A percentile compares a stretch with the other conserved stretches of the same genome.
Evolutionary conservation across 176 grass and related monocot genomes (phyloP).

Genomic region (Raddia guianensis): DNA sequence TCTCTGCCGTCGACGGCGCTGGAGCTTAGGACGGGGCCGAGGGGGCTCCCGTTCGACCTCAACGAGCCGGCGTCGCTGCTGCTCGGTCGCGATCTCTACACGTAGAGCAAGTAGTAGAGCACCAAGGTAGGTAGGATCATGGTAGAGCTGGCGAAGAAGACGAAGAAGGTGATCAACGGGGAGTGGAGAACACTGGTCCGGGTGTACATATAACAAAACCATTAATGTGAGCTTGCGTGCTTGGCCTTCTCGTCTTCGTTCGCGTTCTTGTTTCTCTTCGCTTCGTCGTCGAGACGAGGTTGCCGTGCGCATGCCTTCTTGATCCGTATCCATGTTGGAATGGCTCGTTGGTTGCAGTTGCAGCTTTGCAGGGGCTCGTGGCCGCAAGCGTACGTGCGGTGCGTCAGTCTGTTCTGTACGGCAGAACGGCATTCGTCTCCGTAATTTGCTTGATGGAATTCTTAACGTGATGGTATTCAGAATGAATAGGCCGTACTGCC

Average conservation of each 20-base stretch:
- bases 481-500: neutral
- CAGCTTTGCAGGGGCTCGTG: neutral
- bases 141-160: neutral
- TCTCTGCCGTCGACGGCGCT: constrained; percentile 74
- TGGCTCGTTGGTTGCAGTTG: neutral
- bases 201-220: constrained; percentile 42
- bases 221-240: constrained; percentile 36
- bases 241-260: neutral
- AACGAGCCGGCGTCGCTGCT: constrained; percentile 76
- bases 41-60: constrained; percentile 76
- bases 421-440: neutral
- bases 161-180: neutral
- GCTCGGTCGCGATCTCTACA: constrained; percentile 35
- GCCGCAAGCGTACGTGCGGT: neutral
- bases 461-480: neutral
- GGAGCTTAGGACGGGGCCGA: constrained; percentile 60
- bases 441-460: neutral
- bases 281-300: neutral
- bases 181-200: constrained; percentile 7
- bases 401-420: neutral
- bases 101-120: neutral
- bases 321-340: too few species aligned
- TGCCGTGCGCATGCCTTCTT: neutral
- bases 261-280: neutral
- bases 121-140: neutral